These are phyloP conservation scores for Hirschioporus abietinus DNA, from an alignment of 768 basidiomycete species.

Conservation along the genomic window DNA sequence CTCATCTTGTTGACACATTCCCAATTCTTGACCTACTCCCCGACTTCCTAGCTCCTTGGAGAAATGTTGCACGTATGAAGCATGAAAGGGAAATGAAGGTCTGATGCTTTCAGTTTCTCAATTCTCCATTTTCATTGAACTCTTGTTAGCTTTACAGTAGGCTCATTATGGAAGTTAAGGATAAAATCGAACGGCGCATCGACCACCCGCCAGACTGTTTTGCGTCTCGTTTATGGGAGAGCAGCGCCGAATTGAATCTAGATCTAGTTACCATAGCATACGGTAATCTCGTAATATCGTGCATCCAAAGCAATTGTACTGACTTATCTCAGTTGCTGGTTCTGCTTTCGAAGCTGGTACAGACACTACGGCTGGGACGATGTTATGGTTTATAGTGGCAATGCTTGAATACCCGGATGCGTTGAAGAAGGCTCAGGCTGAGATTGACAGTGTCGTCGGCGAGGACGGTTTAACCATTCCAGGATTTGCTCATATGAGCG, in stretches of 20 bases:
- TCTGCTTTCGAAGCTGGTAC: constrained; percentile 21
- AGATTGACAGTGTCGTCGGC: constrained; percentile 20
- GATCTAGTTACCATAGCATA: constrained; percentile 13
- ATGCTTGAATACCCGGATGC: constrained; percentile 19
- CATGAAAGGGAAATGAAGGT: constrained; percentile 15
- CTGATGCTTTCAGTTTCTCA: not conserved
- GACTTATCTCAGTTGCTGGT: constrained; percentile 13
- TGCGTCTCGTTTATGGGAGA: constrained; percentile 15
- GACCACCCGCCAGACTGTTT: constrained; percentile 14
- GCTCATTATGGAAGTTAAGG: constrained; percentile 19
- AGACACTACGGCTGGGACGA: constrained; percentile 16
- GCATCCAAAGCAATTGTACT: not conserved
- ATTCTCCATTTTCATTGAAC: too few relatives aligned
- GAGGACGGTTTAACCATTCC: constrained; percentile 6
- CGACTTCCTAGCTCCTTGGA: constrained; percentile 15
- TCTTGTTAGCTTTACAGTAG: constrained; percentile 19
- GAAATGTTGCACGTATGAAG: constrained; percentile 11
- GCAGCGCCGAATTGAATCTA: constrained; percentile 11
- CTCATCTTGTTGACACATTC: constrained; percentile 13
- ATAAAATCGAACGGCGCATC: constrained; percentile 15
- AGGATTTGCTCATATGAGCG: constrained; percentile 6
- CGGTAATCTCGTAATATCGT: constrained; percentile 3
- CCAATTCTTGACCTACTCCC: constrained; percentile 14
- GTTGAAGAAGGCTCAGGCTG: constrained; percentile 21
- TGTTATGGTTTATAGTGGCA: constrained; percentile 22